Conservation (phyloP, 2,329 filamentous ascomycete species). For the Samsoniella hepiali region DNA sequence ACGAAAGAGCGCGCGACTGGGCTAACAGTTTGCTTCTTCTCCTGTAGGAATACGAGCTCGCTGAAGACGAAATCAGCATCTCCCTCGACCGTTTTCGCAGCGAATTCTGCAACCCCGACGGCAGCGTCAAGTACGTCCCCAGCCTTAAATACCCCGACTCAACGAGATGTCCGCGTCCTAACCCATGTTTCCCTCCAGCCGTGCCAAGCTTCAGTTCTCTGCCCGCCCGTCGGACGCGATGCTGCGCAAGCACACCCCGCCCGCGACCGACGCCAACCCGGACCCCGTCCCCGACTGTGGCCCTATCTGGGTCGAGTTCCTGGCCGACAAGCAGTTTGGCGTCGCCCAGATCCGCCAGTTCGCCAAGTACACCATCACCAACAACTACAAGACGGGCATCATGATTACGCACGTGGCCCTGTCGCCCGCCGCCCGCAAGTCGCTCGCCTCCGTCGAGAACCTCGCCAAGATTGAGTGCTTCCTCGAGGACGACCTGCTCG, state of each 20-base stretch:
- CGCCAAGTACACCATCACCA: slow-evolving; percentile 73
- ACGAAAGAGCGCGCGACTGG: neutral
- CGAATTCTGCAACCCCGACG: slow-evolving; percentile 69
- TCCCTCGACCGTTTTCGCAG: slow-evolving; percentile 75
- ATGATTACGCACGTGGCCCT: slow-evolving; percentile 82
- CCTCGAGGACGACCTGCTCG: slow-evolving; percentile 88
- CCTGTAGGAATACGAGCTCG: slow-evolving; percentile 82
- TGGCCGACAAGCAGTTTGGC: slow-evolving; percentile 73
- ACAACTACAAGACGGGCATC: slow-evolving; percentile 85
- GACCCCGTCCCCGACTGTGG: slow-evolving; percentile 73
- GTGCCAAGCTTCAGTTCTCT: slow-evolving; percentile 80
- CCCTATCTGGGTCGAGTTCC: slow-evolving; percentile 91
- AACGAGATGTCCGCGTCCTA: neutral
- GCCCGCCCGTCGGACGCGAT: slow-evolving; percentile 80
- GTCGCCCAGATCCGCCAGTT: slow-evolving; percentile 91
- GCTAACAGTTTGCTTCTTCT: neutral
- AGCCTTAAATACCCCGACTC: neutral
- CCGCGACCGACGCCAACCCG: slow-evolving; percentile 65
- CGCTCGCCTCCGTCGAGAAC: slow-evolving; percentile 72
- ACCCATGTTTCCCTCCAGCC: slow-evolving; percentile 50
- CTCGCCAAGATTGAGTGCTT: slow-evolving; percentile 88
- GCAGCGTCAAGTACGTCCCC: slow-evolving; percentile 64
- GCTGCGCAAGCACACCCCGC: slow-evolving; percentile 77
- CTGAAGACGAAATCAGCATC: slow-evolving; percentile 85
- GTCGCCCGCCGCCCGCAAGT: slow-evolving; percentile 82